phyloP scores from a whole-genome alignment of 192 early-diverging fungal species.

The Podila epigama region DNA sequence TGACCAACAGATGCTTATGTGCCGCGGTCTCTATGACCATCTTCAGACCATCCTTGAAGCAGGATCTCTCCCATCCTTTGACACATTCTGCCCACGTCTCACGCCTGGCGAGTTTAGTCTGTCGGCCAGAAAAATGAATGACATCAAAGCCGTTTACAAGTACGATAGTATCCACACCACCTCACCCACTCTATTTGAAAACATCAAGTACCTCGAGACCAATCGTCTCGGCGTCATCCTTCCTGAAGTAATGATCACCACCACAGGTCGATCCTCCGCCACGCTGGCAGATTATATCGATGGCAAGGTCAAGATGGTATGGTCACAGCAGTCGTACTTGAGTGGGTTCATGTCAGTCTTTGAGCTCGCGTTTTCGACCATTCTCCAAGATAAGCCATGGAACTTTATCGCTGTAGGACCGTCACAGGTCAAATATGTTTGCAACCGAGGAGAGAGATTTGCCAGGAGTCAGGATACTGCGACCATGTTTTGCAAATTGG shows the following conservation, averaged over 20 bases:
- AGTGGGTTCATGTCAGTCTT: conserved; percentile 38
- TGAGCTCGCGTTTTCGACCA: conserved; percentile 32
- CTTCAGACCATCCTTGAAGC: neutral
- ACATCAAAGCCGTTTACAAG: neutral
- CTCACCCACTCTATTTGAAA: conserved; percentile 21
- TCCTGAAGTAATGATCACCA: conserved; percentile 1
- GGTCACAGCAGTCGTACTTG: conserved; percentile 45
- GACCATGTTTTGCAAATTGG: conserved; percentile 10
- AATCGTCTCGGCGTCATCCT: neutral
- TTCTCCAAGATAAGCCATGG: conserved; percentile 35
- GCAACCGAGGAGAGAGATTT: conserved; percentile 18
- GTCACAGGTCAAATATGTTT: conserved; percentile 13
- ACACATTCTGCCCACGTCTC: conserved; percentile 7
- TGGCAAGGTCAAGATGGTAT: conserved; percentile 20
- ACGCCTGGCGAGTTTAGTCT: conserved; percentile 13
- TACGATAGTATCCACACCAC: conserved; percentile 41
- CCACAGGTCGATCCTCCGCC: conserved; percentile 22
- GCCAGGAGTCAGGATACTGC: neutral
- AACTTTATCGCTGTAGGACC: conserved; percentile 28
- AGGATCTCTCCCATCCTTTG: conserved; percentile 10
- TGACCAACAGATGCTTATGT: conserved; percentile 25
- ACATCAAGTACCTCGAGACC: conserved; percentile 21
- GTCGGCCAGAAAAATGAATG: neutral
- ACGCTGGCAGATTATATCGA: conserved; percentile 13
- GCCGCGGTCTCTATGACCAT: conserved; percentile 22